Evolutionary conservation across 2,329 filamentous ascomycete genomes (phyloP), one percentile per base, ranked within the genome.

Genomic region (Aspergillus chevalieri): DNA sequence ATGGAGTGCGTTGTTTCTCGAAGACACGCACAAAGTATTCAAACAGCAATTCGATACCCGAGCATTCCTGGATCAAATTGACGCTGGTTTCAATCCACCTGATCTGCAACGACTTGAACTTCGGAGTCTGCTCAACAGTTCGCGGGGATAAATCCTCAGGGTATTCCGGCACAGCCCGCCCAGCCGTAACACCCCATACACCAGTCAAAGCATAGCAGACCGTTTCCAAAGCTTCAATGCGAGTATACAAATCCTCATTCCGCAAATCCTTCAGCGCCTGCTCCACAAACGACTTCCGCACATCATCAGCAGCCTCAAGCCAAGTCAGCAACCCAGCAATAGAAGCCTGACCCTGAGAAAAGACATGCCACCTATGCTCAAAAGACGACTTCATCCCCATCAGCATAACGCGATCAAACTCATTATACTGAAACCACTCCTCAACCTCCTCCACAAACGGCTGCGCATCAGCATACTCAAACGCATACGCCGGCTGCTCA

Each of bases 351-450:
- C 60, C 63, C 51, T 65, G 68, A 59, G 63, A 72, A 52, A 81
- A 78, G 19, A 78, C 74, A 58, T 79, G 72, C 88, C 88, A 95
- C 63, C 85, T 81, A 65, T 82, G 81, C 55, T 90, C 82, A 63
- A 95, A 97, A 2, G 85, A 83, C 34, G 82, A 78, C 63, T 88
- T 87, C 17, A 87, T 85, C 47, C 84, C 81, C 47, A 87, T 80
- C 44, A 96, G 76, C 61, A 91, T 85, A 43, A 85, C 79, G 72
- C 88, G 87, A 65, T 97, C 91, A 69, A 87, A 87, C 54, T 89
- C 84, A 59, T 87, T 86, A 70, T 97, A 96, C 47, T 86, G 84
- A 70, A 98, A 98, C 93, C 93, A 98, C 72, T 98, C 93, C 65
- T 97, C 89, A 44, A 98, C 78, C 74, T 98, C 93, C 55, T 93